Base-by-base conservation (phyloP, 2,329 filamentous ascomycete genomes). In the Triangularia verruculosa region DNA sequence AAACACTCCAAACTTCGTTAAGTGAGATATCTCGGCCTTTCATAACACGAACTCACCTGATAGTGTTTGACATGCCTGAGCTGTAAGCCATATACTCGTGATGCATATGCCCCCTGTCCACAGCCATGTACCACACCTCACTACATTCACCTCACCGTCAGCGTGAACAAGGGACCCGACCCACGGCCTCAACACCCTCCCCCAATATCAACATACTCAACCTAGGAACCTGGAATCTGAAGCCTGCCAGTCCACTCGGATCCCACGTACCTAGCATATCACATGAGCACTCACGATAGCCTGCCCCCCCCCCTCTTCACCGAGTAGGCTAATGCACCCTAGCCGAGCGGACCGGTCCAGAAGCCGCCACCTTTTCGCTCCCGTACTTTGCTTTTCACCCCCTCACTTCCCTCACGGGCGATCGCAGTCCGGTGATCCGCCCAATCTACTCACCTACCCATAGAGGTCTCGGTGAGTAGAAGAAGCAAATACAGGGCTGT, bases 341-440 rank as follows among this genome's bases (percentile, higher is more conserved):
- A 52, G 57, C 57, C 57, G 57, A 59, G 15, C 57, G 57, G 57
- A 30, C 15, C 39, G 57, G 57, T 59, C 39, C 57, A 59, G 57
- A 52, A 17, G 34, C 39, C 20, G 57, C 57, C 57, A 59, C 57
- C n/a, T 52, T 20, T 39, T n/a, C n/a, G 34, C 13, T 47, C 39
- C 39, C n/a, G 20, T 20, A 20, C n/a, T 47, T 47, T 47, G 39
- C 20, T 47, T 17, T 20, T 39, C n/a, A n/a, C n/a, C n/a, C n/a
- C n/a, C n/a, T n/a, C n/a, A n/a, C n/a, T 39, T 17, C n/a, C 39
- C n/a, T 47, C 39, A 8, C 39, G 39, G 39, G 39, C 39, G 39
- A 22, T 47, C 13, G 39, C 39, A 47, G 39, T 8, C 39, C 39
- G 20, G n/a, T 20, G 4, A 47, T 20, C n/a, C 39, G n/a, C 39